Base-by-base conservation (phyloP, 352 stramenopile species). In the Phytopythium boreale region DNA sequence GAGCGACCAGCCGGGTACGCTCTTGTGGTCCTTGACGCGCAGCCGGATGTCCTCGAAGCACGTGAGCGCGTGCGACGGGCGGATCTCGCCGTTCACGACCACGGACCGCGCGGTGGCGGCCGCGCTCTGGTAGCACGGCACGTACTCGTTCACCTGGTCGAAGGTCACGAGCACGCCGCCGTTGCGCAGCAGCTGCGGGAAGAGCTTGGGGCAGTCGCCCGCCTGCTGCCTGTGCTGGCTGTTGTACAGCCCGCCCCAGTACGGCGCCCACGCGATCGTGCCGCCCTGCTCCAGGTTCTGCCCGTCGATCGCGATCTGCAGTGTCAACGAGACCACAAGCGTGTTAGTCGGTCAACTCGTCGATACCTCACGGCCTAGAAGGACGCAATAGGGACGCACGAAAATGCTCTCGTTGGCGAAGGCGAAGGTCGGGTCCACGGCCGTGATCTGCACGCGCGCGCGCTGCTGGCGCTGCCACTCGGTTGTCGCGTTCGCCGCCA, bases 361-460 rank as follows among this genome's bases (percentile, higher is more conserved):
- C 2, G 9, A 26, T 15, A 12, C 22, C 15, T 26, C 31, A 17
- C 31, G 6, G 37, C 27, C n/a, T 60, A 19, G 31, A 44, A 7
- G 34, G 27, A 2, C 17, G 37, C 46, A 10, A 31, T n/a, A 47
- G 41, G 20, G 59, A 68, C 86, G 63, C 75, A 95, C 86, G 55
- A 93, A 91, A 53, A 93, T 92, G 55, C 65, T 83, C 61, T 95
- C 86, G 69, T 95, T 95, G 22, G 76, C 83, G 31, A 92, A 93
- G 41, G 86, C 86, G 58, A 93, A 91, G 7, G 63, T 75, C 49
- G 86, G 86, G 63, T 95, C 86, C 19, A 95, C 69, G 11, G 85
- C 79, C 34, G 75, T 71, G 43, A 95, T 89, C 66, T 86, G 68
- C 44, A 93, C 74, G 34, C 81, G 71, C 19, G 71, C 70, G 67